Base-by-base conservation (phyloP, 140 eudicot genomes). In the Bidens hawaiensis region DNA sequence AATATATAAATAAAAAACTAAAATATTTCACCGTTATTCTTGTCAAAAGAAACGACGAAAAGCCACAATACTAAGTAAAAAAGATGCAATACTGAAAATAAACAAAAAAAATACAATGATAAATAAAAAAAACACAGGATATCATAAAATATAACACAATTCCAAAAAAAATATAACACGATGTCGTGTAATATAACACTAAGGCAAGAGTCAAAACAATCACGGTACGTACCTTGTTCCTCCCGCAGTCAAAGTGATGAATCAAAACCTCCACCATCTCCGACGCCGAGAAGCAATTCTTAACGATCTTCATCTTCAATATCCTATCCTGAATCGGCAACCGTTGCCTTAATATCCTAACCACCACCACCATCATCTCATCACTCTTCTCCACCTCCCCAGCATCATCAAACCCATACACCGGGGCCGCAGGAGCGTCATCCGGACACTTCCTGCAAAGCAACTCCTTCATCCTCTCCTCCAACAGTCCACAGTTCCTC, bases 391-490 rank as follows among this genome's bases (percentile, higher is more conserved):
- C 91, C 68, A 68, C 96, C 63, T 81, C 86, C 25, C n/a, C n/a
- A n/a, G 76, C 79, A 28, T 87, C 98, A 24, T 91, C 96, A 43
- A 91, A 80, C 8, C 98, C 98, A 69, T 91, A 93, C 30, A 81
- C 87, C 60, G 96, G 93, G 53, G 84, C 71, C 41, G 72, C 78
- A 3, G 96, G 99, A 1, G 95, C 99, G 38, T 78, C 85, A 8
- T 83, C 87, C 0, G 89, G 85, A 26, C 99, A 82, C 74, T 79
- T 85, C 26, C 64, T 51, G 47, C 72, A 67, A 23, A 93, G 41
- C 61, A 88, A 62, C 60, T 93, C 96, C n/a, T n/a, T n/a, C 79
- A 89, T 33, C 60, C 81, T 83, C 60, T 65, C 82, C 40, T 88
- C 96, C 74, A 93, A 46, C 70, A 74, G 47, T 19, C 99, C 99